These are phyloP conservation scores for Kodamaea leandrae DNA, from an alignment of 805 yeast genomes.

Conservation along the genomic window DNA sequence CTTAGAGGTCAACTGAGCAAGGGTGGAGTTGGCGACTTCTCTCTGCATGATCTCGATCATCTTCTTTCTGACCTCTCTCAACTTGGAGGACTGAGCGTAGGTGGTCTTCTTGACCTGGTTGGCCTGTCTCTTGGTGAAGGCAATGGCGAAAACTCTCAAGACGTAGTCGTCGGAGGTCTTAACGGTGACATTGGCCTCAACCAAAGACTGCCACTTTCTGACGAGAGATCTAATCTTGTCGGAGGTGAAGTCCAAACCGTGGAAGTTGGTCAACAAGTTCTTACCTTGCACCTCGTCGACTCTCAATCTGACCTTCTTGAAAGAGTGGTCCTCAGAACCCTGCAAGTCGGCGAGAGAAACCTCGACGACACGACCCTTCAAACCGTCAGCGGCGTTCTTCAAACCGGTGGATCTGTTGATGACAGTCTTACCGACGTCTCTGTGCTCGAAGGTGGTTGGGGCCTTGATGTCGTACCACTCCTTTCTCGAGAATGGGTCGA, in stretches of 20 bases:
- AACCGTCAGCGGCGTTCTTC: conserved; percentile 95
- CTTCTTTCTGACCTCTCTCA: conserved; percentile 96
- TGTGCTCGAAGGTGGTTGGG: conserved; percentile 97
- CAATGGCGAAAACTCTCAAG: conserved; percentile 94
- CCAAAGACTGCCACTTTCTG: conserved; percentile 98
- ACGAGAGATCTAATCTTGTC: conserved; percentile 97
- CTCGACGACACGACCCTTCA: conserved; percentile 97
- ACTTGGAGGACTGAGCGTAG: conserved; percentile 96
- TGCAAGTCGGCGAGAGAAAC: conserved; percentile 95
- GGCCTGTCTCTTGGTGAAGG: conserved; percentile 96
- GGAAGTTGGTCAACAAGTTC: conserved; percentile 98
- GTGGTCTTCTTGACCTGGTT: conserved; percentile 97
- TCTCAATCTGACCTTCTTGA: conserved; percentile 96
- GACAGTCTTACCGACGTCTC: conserved; percentile 97
- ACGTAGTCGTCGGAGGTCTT: conserved; percentile 98
- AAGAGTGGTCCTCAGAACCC: conserved; percentile 98
- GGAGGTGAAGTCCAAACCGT: conserved; percentile 97
- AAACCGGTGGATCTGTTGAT: conserved; percentile 98
- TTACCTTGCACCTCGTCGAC: conserved; percentile 99
- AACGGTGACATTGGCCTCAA: conserved; percentile 97
- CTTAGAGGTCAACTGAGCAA: conserved; percentile 95
- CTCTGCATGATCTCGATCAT: conserved; percentile 94
- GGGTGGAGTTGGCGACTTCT: conserved; percentile 92
- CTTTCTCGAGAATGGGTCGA: conserved; percentile 99
- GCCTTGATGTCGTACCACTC: conserved; percentile 99